A percentile compares a stretch with the other conserved stretches of the same genome.
phyloP scores from a whole-genome alignment of 306 rosid species.

The Lathyrus tuberosus region DNA sequence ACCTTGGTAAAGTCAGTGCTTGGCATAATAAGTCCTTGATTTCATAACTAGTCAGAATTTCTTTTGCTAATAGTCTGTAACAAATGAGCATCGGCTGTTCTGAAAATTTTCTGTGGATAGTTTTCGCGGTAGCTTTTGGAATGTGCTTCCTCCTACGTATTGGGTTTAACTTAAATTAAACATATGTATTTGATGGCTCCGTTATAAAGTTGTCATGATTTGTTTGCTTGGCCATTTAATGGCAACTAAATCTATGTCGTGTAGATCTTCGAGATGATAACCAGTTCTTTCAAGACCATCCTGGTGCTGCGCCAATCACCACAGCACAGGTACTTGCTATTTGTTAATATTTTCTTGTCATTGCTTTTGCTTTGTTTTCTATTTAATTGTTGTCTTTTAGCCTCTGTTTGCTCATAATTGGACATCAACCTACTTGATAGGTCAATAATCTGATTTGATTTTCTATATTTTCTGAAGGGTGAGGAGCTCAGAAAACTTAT shows the following conservation, averaged over 20 bases:
- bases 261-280: constrained; percentile 93
- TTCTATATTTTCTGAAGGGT: constrained; percentile 58
- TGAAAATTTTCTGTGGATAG: constrained; percentile 2
- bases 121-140: constrained; percentile 9
- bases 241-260: constrained; percentile 42
- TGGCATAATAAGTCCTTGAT: constrained; percentile 17
- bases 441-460: constrained; percentile 36
- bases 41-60: constrained; percentile 11
- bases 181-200: constrained; percentile 25
- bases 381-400: not conserved
- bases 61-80: not conserved
- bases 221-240: constrained; percentile 38
- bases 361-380: constrained; percentile 12
- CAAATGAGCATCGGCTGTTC: constrained; percentile 22
- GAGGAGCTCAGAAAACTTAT: constrained; percentile 89
- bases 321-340: constrained; percentile 73
- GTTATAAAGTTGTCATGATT: constrained; percentile 4
- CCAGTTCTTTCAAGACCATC: constrained; percentile 82
- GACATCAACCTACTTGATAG: constrained; percentile 32
- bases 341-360: constrained; percentile 17
- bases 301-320: constrained; percentile 85
- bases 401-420: constrained; percentile 18
- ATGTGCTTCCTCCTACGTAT: constrained; percentile 24
- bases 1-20: constrained; percentile 15
- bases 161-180: not conserved